A percentile compares a stretch with the other conserved stretches of the same genome.
Evolutionary conservation across 805 yeast genomes (phyloP).

Genomic region (Tetrapisispora arboricola): DNA sequence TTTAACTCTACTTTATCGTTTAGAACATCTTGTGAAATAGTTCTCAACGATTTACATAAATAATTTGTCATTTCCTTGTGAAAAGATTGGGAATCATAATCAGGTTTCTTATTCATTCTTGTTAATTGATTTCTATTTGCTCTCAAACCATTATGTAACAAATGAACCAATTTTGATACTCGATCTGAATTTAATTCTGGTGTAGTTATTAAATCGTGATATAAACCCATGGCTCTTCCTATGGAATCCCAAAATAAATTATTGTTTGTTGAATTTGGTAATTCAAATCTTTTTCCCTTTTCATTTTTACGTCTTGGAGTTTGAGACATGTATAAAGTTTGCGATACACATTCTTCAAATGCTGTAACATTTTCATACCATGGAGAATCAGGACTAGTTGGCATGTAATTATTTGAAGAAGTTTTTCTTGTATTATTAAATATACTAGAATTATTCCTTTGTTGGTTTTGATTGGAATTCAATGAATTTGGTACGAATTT

Average conservation of each 20-base stretch:
- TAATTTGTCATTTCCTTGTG: constrained; percentile 37
- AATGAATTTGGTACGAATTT: background rate
- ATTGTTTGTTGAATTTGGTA: constrained; percentile 27
- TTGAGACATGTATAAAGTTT: constrained; percentile 9
- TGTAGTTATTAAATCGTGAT: constrained; percentile 34
- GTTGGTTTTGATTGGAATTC: background rate
- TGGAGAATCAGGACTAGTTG: constrained; percentile 10
- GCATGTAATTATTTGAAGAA: constrained; percentile 10
- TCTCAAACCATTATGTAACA: constrained; percentile 42
- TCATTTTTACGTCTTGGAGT: constrained; percentile 21
- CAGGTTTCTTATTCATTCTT: constrained; percentile 43
- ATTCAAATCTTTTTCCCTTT: constrained; percentile 15
- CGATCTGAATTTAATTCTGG: constrained; percentile 35
- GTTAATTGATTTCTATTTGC: constrained; percentile 42
- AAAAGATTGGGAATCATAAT: constrained; percentile 45
- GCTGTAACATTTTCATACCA: constrained; percentile 9
- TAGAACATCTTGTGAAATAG: constrained; percentile 39
- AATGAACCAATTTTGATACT: constrained; percentile 36
- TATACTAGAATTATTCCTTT: background rate
- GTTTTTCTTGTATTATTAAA: constrained; percentile 3
- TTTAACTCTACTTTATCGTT: constrained; percentile 32
- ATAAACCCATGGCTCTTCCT: constrained; percentile 37
- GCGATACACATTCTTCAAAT: constrained; percentile 13
- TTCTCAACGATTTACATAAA: constrained; percentile 37
- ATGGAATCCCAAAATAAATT: constrained; percentile 41